Evolutionary conservation across 176 grass and related monocot genomes (phyloP), one percentile per base, ranked within the genome.

Genomic region (Oropetium thomaeum): DNA sequence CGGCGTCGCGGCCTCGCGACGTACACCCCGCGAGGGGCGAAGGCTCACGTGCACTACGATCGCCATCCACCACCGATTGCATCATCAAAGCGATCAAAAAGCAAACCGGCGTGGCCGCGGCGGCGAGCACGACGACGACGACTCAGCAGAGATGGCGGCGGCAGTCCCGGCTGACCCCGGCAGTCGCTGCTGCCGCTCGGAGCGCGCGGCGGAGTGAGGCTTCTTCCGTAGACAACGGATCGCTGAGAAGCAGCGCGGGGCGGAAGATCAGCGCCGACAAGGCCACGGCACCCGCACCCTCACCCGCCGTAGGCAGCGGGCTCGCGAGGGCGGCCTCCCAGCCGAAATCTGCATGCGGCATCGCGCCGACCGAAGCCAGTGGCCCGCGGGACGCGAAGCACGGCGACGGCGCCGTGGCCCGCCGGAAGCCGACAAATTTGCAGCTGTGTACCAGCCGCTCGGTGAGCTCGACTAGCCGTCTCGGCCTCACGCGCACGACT

Each of bases 81-180:
- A 9, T 10, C 45, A 71, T 29, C 29, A 17, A 19, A 7, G n/a
- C n/a, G n/a, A n/a, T n/a, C n/a, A n/a, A n/a, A n/a, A n/a, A n/a
- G n/a, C n/a, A n/a, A 8, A 34, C 25, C 34, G 13, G 13, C 25
- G n/a, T 8, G 35, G 35, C 60, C 16, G 1, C 51, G 30, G 41
- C 41, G 10, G 7, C 3, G 52, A 49, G 16, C 51, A 10, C 59
- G 42, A 13, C 32, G 10, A 10, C 19, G 8, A 2, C n/a, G n/a
- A n/a, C n/a, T n/a, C n/a, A 9, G 10, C 44, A 53, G 79, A 63
- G 42, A 22, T 64, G 43, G 79, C 79, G 16, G n/a, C n/a, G n/a
- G n/a, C n/a, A n/a, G n/a, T n/a, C n/a, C n/a, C n/a, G n/a, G n/a
- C n/a, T n/a, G n/a, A n/a, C n/a, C n/a, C n/a, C n/a, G n/a, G 6